Base-by-base conservation (phyloP, 164 flowering plant genomes). In the Aristolochia californica region DNA sequence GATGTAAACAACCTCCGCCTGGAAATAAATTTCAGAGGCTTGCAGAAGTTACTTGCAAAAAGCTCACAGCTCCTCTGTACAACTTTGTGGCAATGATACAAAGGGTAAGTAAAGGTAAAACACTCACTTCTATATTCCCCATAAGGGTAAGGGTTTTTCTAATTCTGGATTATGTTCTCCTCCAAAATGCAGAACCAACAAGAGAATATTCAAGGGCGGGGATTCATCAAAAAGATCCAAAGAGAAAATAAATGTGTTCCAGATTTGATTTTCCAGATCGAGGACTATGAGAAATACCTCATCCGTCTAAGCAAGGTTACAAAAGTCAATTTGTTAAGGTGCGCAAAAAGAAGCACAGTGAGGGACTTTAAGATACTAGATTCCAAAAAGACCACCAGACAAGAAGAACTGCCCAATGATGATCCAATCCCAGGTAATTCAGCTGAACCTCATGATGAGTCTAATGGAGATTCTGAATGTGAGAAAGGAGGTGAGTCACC, bases 211-310 rank as follows among this genome's bases (percentile, higher is more conserved):
- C 75, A 61, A 20, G 62, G 40, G 1, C 87, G 61, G 66, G 82
- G 80, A 34, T 64, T 74, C 13, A 62, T 74, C 22, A 82, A 66
- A 71, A 87, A 83, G 75, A 85, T 90, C 62, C 85, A 75, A 64
- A 79, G 88, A 70, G 97, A 90, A 63, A 84, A 87, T 57, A 73
- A 70, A 65, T 83, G 88, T 77, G 77, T 90, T 58, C 95, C 95
- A 1, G 87, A 90, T 60, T 69, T 87, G 60, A 82, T 89, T 30
- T 87, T 81, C 69, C 95, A 87, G 60, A 83, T 87, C 47, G 97
- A 89, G 71, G 95, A 83, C 64, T 85, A 78, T 28, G 95, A 89
- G 65, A 89, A 76, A 43, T 76, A 83, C 68, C 88, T 89, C 50
- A 87, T 90, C 70, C 83, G 72, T 55, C 88, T 84, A n/a, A 78